phyloP scores from a whole-genome alignment of 192 early-diverging fungal genomes.

The Lobosporangium transversale region DNA sequence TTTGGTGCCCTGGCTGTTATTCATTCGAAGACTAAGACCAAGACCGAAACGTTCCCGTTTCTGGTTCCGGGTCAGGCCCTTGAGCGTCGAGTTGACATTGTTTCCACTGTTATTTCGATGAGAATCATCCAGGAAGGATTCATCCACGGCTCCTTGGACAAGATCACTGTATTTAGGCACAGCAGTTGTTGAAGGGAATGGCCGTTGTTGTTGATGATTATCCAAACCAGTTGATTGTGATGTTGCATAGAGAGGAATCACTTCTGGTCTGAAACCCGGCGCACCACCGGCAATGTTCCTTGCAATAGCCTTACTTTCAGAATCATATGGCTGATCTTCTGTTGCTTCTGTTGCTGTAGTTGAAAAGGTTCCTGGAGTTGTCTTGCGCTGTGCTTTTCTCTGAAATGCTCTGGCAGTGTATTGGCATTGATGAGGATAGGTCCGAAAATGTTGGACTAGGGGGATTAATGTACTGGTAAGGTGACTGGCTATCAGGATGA shows the following conservation, averaged over 20 bases:
- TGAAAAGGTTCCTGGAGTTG: neutral
- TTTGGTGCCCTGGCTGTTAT: neutral
- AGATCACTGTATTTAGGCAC: neutral
- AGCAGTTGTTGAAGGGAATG: neutral
- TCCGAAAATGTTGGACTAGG: conserved; percentile 26
- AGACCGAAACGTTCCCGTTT: conserved; percentile 2
- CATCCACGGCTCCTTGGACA: neutral
- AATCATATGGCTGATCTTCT: too few relatives aligned
- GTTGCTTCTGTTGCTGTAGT: neutral
- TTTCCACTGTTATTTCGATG: conserved; percentile 2
- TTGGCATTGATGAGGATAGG: conserved; percentile 7
- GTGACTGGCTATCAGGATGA: conserved; percentile 24
- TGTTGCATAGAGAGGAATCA: neutral
- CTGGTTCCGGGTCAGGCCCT: conserved; percentile 20
- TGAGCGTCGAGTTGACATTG: conserved; percentile 12
- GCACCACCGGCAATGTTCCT: neutral
- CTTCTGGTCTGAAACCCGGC: neutral
- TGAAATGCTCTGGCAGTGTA: conserved; percentile 7
- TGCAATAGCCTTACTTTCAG: neutral
- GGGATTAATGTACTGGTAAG: conserved; percentile 26
- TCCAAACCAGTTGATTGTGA: neutral
- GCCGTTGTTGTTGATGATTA: neutral
- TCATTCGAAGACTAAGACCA: neutral
- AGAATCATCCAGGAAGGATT: neutral
- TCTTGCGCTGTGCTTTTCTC: neutral